phyloP scores from a whole-genome alignment of 2,329 filamentous ascomycete genomes.

The Penicillium sp. region DNA sequence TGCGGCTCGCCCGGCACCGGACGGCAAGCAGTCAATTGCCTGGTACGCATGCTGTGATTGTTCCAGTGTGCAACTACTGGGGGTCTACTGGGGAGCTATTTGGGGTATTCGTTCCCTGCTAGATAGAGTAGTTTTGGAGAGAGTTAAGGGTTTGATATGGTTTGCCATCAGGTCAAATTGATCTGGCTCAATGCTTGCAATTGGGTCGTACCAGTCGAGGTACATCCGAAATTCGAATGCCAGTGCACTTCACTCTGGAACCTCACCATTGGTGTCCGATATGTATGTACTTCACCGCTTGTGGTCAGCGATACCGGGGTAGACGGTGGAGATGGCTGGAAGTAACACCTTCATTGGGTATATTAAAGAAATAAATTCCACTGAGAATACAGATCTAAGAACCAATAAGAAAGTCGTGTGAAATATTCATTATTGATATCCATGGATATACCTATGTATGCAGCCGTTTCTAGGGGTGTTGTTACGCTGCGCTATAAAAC shows the following conservation, averaged over 20 bases:
- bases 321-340: not conserved
- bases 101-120: no score
- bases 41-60: not conserved
- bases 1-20: not conserved
- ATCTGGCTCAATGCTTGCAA: not conserved
- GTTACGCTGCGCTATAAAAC: not conserved
- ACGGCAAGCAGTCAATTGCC: not conserved
- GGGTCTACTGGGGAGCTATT: no score
- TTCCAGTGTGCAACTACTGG: not conserved
- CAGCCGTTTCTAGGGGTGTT: not conserved
- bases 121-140: not conserved
- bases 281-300: not conserved
- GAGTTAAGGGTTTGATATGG: not conserved
- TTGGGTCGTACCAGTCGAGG: not conserved
- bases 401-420: not conserved
- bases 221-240: not conserved
- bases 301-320: not conserved
- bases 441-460: not conserved
- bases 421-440: not conserved
- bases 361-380: not conserved
- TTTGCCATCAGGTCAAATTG: not conserved
- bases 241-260: not conserved
- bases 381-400: not conserved
- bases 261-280: not conserved
- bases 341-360: not conserved